These are phyloP conservation scores for Hypomontagnella submonticulosa DNA, from an alignment of 495 filamentous ascomycete species.

Conservation along the genomic window DNA sequence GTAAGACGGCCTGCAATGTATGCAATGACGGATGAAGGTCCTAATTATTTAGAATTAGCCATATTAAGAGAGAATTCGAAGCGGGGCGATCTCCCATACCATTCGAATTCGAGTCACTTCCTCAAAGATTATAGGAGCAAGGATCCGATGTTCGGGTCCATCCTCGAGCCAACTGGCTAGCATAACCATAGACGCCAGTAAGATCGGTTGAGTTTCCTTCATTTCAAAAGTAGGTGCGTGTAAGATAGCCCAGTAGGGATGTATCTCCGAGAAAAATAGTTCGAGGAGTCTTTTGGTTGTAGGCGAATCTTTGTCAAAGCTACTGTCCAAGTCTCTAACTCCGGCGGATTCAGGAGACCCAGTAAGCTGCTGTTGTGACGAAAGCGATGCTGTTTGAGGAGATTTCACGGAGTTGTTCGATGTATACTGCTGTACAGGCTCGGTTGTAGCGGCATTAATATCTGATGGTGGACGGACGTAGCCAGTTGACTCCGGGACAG, in stretches of 20 bases:
- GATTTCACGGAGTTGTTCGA: not conserved
- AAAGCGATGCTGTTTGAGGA: slow-evolving; percentile 4
- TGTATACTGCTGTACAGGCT: not conserved
- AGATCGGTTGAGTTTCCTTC: slow-evolving; percentile 26
- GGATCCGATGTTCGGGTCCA: slow-evolving; percentile 35
- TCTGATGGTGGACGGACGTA: slow-evolving; percentile 7
- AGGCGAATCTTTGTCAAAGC: slow-evolving; percentile 26
- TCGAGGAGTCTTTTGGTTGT: slow-evolving; percentile 38
- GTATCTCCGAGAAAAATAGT: slow-evolving; percentile 45
- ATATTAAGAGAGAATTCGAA: not conserved
- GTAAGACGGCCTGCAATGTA: slow-evolving; percentile 43
- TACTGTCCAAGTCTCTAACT: slow-evolving; percentile 6
- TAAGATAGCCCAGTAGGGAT: slow-evolving; percentile 50
- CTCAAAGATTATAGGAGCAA: slow-evolving; percentile 44
- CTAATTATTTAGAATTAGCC: slow-evolving; percentile 26
- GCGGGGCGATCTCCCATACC: slow-evolving; percentile 12
- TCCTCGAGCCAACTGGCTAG: slow-evolving; percentile 47
- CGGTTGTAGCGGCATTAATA: slow-evolving; percentile 2
- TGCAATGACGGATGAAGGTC: slow-evolving; percentile 39
- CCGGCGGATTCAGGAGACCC: slow-evolving; percentile 3
- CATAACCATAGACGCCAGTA: slow-evolving; percentile 47
- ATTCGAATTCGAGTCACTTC: slow-evolving; percentile 36
- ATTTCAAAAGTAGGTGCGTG: slow-evolving; percentile 47
- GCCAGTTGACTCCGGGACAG: not conserved
- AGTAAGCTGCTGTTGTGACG: slow-evolving; percentile 7